Percentiles rank a stretch among this genome's conserved stretches.
These are phyloP conservation scores for Blastocystis hominis DNA, from an alignment of 352 stramenopile genomes.

Conservation along the genomic window DNA sequence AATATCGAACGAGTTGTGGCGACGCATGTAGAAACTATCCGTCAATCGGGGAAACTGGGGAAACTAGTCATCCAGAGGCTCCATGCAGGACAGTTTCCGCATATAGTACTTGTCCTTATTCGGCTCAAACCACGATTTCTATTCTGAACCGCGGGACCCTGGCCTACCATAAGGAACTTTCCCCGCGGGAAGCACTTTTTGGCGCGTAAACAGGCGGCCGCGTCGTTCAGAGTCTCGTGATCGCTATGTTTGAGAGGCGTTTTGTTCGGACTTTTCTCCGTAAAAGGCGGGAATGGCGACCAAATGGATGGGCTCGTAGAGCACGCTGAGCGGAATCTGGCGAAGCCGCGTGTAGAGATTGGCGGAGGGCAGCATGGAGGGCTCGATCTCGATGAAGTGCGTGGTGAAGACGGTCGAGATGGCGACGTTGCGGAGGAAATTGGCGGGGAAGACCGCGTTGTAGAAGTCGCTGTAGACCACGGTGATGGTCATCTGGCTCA, in stretches of 20 bases:
- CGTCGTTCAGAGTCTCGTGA: not conserved
- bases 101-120: not conserved
- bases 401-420: constrained; percentile 45
- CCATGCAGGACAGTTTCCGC: not conserved
- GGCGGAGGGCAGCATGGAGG: constrained; percentile 3
- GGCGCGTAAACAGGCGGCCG: not conserved
- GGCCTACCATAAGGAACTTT: not conserved
- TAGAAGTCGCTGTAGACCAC: constrained; percentile 25
- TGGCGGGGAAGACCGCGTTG: not conserved
- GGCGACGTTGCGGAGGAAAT: constrained; percentile 8
- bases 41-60: not conserved
- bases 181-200: not conserved
- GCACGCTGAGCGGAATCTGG: not conserved
- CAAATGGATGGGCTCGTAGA: constrained; percentile 38
- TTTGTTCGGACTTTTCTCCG: not conserved
- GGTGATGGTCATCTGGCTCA: not conserved
- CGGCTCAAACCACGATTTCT: constrained; percentile 1
- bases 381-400: constrained; percentile 17
- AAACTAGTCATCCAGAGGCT: not conserved
- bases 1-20: constrained; percentile 48
- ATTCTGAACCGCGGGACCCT: not conserved
- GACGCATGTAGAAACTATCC: constrained; percentile 10
- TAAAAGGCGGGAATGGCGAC: not conserved
- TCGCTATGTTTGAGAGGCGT: not conserved
- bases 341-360: not conserved